These are phyloP conservation scores for Cercis canadensis DNA, from an alignment of 306 rosid genomes.

Conservation along the genomic window DNA sequence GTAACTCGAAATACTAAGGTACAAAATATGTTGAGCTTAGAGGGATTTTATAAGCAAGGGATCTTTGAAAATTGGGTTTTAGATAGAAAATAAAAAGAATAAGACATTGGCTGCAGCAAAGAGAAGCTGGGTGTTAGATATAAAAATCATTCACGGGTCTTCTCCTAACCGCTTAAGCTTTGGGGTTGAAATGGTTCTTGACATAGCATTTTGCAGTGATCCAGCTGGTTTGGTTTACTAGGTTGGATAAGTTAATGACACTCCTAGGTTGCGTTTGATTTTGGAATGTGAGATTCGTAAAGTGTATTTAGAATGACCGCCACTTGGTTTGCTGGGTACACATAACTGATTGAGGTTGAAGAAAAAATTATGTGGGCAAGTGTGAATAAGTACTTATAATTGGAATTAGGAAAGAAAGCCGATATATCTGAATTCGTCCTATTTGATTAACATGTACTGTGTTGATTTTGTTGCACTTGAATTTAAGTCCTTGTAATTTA, in stretches of 20 bases:
- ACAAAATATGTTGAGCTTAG: not conserved
- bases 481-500: not conserved
- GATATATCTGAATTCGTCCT: not conserved
- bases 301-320: not conserved
- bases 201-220: no score
- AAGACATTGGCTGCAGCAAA: no score
- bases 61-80: constrained; percentile 6
- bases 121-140: no score
- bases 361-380: constrained; percentile 8
- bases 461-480: not conserved
- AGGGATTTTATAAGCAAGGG: constrained; percentile 14
- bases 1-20: constrained; percentile 96
- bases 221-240: no score
- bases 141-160: no score
- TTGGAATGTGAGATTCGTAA: not conserved
- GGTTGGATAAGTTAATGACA: no score
- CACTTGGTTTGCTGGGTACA: not conserved
- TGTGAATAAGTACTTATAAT: not conserved
- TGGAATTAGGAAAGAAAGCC: not conserved
- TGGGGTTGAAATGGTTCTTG: no score
- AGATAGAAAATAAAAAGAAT: not conserved
- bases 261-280: no score
- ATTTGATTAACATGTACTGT: constrained; percentile 26
- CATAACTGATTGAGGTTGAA: constrained; percentile 14
- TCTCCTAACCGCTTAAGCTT: no score